These are phyloP conservation scores for Aspergillus brunneoviolaceus DNA, from an alignment of 2,329 filamentous ascomycete species.

Conservation along the genomic window DNA sequence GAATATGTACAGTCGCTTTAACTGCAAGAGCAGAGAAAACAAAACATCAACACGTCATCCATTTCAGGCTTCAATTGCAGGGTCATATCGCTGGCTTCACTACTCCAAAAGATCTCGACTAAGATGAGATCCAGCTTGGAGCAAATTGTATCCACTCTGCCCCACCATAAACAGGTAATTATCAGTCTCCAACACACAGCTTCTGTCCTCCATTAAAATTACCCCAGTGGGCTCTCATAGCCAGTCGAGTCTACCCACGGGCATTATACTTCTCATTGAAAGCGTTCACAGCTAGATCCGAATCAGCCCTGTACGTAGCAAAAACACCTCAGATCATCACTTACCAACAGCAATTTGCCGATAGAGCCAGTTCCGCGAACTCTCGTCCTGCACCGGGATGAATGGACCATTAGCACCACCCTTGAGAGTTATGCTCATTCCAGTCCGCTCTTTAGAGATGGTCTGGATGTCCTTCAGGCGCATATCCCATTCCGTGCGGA, in stretches of 20 bases:
- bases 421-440: slow-evolving; percentile 82
- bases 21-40: not conserved
- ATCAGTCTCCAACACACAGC: not conserved
- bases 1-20: not conserved
- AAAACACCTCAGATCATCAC: slow-evolving; percentile 16
- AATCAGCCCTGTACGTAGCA: slow-evolving; percentile 12
- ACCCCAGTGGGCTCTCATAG: not conserved
- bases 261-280: slow-evolving; percentile 65
- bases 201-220: not conserved
- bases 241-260: not conserved
- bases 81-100: not conserved
- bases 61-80: not conserved
- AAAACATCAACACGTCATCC: not conserved
- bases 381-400: slow-evolving; percentile 88
- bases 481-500: slow-evolving; percentile 94
- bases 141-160: not conserved
- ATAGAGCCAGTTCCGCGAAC: slow-evolving; percentile 66
- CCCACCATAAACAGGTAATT: not conserved
- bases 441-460: slow-evolving; percentile 93
- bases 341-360: slow-evolving; percentile 61
- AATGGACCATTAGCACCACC: slow-evolving; percentile 93
- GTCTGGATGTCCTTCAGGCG: slow-evolving; percentile 94
- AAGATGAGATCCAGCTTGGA: not conserved
- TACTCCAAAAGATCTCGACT: not conserved
- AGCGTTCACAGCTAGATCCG: slow-evolving; percentile 57